Percentiles rank a stretch among this genome's conserved stretches.
Conservation (phyloP, 352 stramenopile species). For the Phytopythium aichiense region DNA sequence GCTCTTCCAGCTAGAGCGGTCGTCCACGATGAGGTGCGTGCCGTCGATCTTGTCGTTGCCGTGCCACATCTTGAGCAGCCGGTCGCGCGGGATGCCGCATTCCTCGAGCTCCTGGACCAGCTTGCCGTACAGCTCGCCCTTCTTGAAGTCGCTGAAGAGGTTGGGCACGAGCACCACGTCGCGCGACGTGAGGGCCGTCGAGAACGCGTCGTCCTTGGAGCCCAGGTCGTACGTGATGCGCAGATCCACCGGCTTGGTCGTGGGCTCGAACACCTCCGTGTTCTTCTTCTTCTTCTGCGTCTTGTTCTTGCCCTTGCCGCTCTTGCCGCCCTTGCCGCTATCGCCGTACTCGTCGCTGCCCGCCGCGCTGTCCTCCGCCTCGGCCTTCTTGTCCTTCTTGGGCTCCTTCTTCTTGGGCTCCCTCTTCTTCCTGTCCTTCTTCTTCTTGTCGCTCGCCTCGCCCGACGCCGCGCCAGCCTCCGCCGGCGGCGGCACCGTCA, state of each 20-base stretch:
- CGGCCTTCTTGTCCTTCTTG: conserved; percentile 12
- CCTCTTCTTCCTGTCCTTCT: conserved; percentile 12
- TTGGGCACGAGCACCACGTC: conserved; percentile 69
- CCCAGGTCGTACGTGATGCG: conserved; percentile 69
- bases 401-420: conserved; percentile 7
- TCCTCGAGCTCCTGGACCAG: conserved; percentile 59
- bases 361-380: conserved; percentile 12
- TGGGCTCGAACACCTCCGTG: conserved; percentile 73
- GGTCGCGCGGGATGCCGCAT: conserved; percentile 60
- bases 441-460: conserved; percentile 11
- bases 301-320: conserved; percentile 9
- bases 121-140: conserved; percentile 64
- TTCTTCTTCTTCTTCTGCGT: conserved; percentile 50
- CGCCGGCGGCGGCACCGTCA: conserved; percentile 16
- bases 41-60: conserved; percentile 89
- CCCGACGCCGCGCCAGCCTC: conserved; percentile 2
- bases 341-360: conserved; percentile 7
- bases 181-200: conserved; percentile 49
- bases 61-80: conserved; percentile 80
- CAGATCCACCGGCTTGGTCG: conserved; percentile 63
- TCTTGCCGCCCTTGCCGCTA: conserved; percentile 2
- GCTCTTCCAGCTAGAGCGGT: conserved; percentile 78
- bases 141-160: conserved; percentile 73
- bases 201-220: conserved; percentile 47
- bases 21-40: conserved; percentile 91